phyloP scores from a whole-genome alignment of 805 yeast species.

The Kuraishia ogatae region DNA sequence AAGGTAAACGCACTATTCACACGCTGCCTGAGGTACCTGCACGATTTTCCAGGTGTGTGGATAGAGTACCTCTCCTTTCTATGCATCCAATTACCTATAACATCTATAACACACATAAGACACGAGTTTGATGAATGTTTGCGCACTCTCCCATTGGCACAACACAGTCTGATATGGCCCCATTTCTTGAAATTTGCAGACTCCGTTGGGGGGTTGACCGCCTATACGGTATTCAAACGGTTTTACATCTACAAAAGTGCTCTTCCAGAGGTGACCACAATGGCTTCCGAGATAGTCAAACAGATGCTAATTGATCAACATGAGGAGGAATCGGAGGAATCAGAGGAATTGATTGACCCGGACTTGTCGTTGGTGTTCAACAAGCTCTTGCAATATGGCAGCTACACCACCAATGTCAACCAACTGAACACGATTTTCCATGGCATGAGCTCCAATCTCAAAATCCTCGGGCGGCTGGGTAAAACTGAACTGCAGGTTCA shows the following conservation, averaged over 20 bases:
- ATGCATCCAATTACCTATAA: constrained; percentile 15
- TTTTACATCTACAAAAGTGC: constrained; percentile 16
- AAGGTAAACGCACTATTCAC: constrained; percentile 29
- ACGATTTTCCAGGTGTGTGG: constrained; percentile 46
- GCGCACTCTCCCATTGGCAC: constrained; percentile 35
- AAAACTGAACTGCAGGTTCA: constrained; percentile 41
- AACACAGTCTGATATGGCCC: constrained; percentile 49
- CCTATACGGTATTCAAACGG: constrained; percentile 23
- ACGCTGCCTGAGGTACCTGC: constrained; percentile 31
- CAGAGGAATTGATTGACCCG: background rate
- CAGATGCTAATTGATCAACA: constrained; percentile 1
- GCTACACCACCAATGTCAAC: background rate
- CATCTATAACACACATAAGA: constrained; percentile 29
- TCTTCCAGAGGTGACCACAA: background rate
- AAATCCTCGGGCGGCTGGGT: constrained; percentile 24
- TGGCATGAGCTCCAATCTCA: constrained; percentile 22
- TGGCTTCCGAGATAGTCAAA: background rate
- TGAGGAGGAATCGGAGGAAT: background rate
- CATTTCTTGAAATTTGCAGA: constrained; percentile 42
- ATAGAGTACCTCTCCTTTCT: constrained; percentile 36
- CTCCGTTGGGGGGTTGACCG: constrained; percentile 30
- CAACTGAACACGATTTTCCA: constrained; percentile 18
- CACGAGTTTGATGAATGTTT: constrained; percentile 41
- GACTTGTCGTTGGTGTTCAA: background rate
- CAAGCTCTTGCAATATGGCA: background rate